Conservation (phyloP, 768 basidiomycete species). For the Termitomyces sp. region DNA sequence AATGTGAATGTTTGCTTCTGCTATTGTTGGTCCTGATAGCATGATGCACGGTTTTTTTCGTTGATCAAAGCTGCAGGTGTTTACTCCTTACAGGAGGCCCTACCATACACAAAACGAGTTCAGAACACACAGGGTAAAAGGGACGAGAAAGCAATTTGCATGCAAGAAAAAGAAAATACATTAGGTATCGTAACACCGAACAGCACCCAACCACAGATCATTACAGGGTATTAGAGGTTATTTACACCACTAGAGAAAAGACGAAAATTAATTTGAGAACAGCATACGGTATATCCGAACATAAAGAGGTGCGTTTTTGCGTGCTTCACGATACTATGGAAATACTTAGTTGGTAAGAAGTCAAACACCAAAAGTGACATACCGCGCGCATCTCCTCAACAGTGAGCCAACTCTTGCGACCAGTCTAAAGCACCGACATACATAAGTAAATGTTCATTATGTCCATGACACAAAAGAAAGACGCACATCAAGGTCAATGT, state of each 20-base stretch:
- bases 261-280: slow-evolving; percentile 28
- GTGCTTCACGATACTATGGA: slow-evolving; percentile 32
- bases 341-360: background rate
- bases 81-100: no score
- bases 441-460: background rate
- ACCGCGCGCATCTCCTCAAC: slow-evolving; percentile 38
- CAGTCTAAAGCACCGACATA: slow-evolving; percentile 20
- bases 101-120: background rate
- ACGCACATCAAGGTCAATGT: slow-evolving; percentile 37
- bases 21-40: background rate
- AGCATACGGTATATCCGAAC: slow-evolving; percentile 32
- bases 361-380: slow-evolving; percentile 2
- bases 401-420: slow-evolving; percentile 41
- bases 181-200: background rate
- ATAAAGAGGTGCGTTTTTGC: slow-evolving; percentile 27
- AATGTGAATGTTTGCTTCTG: background rate
- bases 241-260: background rate
- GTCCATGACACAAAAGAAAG: background rate
- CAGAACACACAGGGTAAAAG: background rate
- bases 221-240: background rate
- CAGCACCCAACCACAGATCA: background rate
- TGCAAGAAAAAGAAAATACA: background rate
- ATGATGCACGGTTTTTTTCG: background rate
- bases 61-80: no score
- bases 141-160: background rate